Base-by-base conservation (phyloP, 1,284 basidiomycete genomes). In the Farysia itapuensis region DNA sequence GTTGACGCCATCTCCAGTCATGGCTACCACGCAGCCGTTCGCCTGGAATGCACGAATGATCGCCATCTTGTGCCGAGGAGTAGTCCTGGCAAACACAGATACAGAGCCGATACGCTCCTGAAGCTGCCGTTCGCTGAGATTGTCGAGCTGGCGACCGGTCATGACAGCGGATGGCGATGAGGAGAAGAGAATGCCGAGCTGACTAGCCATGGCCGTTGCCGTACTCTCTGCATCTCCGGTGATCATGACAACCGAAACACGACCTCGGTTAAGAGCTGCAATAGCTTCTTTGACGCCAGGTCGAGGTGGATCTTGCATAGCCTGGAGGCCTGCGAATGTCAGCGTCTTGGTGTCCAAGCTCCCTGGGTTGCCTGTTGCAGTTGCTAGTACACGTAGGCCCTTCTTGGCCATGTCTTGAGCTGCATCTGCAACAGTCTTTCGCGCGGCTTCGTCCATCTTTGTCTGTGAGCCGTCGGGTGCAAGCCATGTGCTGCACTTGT, bases 1-100 rank as follows among this genome's bases (percentile, higher is more conserved):
- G 75, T 98, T 97, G 11, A 98, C 94, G 72, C 93, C 93, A 77
- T 96, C 93, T 15, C 93, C 93, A 2, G 93, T 96, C 94, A 97
- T 97, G 11, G 91, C 94, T 0, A 97, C 93, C 2, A 97, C 85
- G 4, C 84, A 85, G 0, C 93, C 92, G 36, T 88, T 81, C 53
- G 85, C 79, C 80, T 96, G 92, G 77, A 90, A 90, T 19, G 92
- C 93, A 74, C 89, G 86, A 26, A 97, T 87, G 72, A 97, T 97
- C 35, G 87, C 84, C 91, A 97, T 94, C 80, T 97, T 97, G 78
- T 97, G 94, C 72, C 88, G 83, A 43, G 93, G 93, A 34, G 92
- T 95, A 70, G 92, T 95, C 65, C 93, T 80, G 37, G 94, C 92
- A 80, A 94, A 98, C 28, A 97, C 90, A 39, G 85, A 88, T 13